Evolutionary conservation across 2,329 filamentous ascomycete species (phyloP).

Genomic region (Colletotrichum sp.): DNA sequence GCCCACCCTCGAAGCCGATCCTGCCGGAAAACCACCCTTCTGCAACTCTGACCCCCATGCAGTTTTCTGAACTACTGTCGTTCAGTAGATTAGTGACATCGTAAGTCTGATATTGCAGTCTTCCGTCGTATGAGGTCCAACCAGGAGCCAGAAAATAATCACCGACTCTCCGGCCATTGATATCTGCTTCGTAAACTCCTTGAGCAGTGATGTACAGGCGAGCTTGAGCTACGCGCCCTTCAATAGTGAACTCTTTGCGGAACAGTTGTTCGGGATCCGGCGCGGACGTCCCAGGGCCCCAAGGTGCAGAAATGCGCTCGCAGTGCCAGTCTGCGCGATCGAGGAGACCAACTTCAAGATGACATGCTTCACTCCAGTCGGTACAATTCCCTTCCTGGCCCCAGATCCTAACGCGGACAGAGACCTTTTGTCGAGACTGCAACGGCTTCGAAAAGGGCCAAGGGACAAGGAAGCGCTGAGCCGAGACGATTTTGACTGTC

Average conservation of each 20-base stretch:
- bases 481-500: not conserved
- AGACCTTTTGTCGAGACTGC: constrained; percentile 31
- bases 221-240: constrained; percentile 31
- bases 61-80: constrained; percentile 27
- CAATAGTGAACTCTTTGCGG: constrained; percentile 36
- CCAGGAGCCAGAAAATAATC: constrained; percentile 52
- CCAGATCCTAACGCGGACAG: constrained; percentile 36
- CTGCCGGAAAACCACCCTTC: constrained; percentile 49
- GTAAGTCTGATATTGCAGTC: constrained; percentile 57
- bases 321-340: constrained; percentile 33
- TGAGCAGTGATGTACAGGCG: constrained; percentile 52
- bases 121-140: constrained; percentile 55
- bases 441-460: constrained; percentile 44
- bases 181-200: constrained; percentile 50
- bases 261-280: constrained; percentile 30
- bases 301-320: constrained; percentile 32
- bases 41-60: constrained; percentile 44
- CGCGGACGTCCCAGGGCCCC: constrained; percentile 26
- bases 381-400: constrained; percentile 21
- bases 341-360: constrained; percentile 39
- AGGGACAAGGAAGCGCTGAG: constrained; percentile 26
- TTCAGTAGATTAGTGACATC: constrained; percentile 50
- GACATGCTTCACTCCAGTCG: constrained; percentile 29
- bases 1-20: constrained; percentile 23
- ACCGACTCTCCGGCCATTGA: constrained; percentile 50